A percentile compares a stretch with the other conserved stretches of the same genome.
These are phyloP conservation scores for Teratosphaeria viscida DNA, from an alignment of 2,329 filamentous ascomycete species.

Conservation along the genomic window DNA sequence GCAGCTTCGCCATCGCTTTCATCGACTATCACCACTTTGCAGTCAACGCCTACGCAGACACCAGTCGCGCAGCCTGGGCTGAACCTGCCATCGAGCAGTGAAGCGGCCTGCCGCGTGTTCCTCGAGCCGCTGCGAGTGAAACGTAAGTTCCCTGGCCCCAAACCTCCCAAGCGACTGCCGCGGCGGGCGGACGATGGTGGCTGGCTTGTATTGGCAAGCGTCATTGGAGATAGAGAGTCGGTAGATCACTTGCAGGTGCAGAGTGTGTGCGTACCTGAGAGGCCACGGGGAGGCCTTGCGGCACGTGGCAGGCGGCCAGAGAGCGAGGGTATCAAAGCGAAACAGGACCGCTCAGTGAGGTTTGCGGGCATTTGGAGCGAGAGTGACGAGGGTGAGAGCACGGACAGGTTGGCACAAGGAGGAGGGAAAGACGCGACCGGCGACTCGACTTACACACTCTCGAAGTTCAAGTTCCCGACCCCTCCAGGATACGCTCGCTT, in stretches of 20 bases:
- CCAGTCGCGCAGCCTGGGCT: neutral
- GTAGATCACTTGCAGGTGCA: neutral
- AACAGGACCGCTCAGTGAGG: slow-evolving; percentile 1
- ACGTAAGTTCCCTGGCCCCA: slow-evolving; percentile 21
- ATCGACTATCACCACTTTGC: slow-evolving; percentile 9
- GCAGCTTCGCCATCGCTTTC: slow-evolving; percentile 7
- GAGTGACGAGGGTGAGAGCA: neutral
- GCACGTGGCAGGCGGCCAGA: neutral
- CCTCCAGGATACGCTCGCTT: slow-evolving; percentile 19
- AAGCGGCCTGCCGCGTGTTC: neutral
- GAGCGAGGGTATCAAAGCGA: neutral
- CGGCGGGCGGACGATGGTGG: slow-evolving; percentile 8
- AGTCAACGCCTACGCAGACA: slow-evolving; percentile 7
- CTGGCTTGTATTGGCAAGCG: slow-evolving; percentile 23
- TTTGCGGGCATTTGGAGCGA: slow-evolving; percentile 3
- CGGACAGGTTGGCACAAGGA: neutral
- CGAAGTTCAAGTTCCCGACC: slow-evolving; percentile 20
- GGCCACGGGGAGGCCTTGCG: neutral
- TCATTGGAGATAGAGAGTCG: slow-evolving; percentile 7
- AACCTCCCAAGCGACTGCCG: slow-evolving; percentile 22
- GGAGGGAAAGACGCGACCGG: slow-evolving; percentile 4
- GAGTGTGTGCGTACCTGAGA: neutral
- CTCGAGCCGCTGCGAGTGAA: slow-evolving; percentile 13
- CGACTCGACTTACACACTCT: slow-evolving; percentile 17
- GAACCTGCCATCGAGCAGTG: neutral